Evolutionary conservation across 1,284 basidiomycete species (phyloP), one percentile per base, ranked within the genome.

Genomic region (Apiotrichum gracile): DNA sequence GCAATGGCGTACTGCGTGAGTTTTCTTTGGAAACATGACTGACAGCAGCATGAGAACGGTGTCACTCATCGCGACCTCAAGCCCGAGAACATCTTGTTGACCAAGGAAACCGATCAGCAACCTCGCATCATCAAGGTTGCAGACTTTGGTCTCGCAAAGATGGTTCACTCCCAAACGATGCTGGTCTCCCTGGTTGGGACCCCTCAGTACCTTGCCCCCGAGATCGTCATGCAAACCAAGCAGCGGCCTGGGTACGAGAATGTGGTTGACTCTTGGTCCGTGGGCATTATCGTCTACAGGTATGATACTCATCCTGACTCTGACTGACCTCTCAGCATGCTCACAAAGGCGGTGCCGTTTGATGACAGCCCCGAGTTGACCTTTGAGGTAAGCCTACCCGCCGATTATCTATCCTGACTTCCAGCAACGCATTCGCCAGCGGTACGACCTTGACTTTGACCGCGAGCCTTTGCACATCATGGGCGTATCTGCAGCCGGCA

Each of bases 81-180:
- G 72, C 91, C 91, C 1, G 92, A 76, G 70, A 76, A 76, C 48
- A 73, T 75, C 22, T 67, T 76, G 9, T 54, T 77, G 4, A 70
- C 68, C 3, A 62, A 60, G 35, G 64, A 61, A 35, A 64, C 64
- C 7, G 45, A 55, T 10, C 62, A 63, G 25, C 45, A 52, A 5
- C 60, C 61, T 1, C 61, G 61, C 2, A 65, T 55, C 14, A 60
- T 72, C 49, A 75, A 74, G 50, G 85, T 96, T 25, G 91, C 91
- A 2, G 92, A 94, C 72, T 96, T 94, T 69, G 92, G 92, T 6
- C 81, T 96, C 14, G 91, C 92, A 0, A 96, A 96, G 69, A 84
- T 86, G 52, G 72, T 73, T 5, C 57, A 73, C 42, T 54, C 61
- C 17, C 60, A 61, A 17, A 73, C 73, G 16, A 71, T 74, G 62